Base-by-base conservation (phyloP, 345 rosid species). In the Pistacia integerrima region DNA sequence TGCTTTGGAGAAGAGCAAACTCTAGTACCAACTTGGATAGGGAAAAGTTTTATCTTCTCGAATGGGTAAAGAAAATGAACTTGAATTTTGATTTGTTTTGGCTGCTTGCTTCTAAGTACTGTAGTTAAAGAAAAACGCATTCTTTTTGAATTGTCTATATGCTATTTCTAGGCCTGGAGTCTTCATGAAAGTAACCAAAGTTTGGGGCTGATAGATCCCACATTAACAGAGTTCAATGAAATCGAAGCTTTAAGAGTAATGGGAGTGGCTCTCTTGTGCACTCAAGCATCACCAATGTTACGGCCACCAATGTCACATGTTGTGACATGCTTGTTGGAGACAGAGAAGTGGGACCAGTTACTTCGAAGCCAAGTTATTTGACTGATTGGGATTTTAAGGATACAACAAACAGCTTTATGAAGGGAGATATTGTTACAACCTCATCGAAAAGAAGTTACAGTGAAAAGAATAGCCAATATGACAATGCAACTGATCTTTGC, bases 291-390 rank as follows among this genome's bases (percentile, higher is more conserved):
- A n/a, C 85, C 85, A 36, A 16, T 59, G 57, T 5, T 41, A 36
- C 48, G 85, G 35, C 85, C 85, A 12, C 14, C 85, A 1, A 82
- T 82, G 85, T 82, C 85, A 4, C 78, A 82, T 0, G 82, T 69
- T 41, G 80, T 82, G 20, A 70, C 4, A 82, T 82, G 85, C 82
- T 82, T 5, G 22, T 76, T 0, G 85, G 80, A n/a, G 85, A 82
- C 57, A 33, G 70, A 41, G 85, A 82, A 76, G 78, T 79, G 28
- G 68, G 78, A 46, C 2, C 38, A 33, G 82, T 73, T 8, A 56
- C 55, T 3, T 57, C 82, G 14, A 82, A 73, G 67, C 85, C 85
- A 73, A 74, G 82, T 64, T 79, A 82, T 55, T 79, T 82, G 66
- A 73, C 78, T 54, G 82, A 79, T 38, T 79, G 80, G 82, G 63